Conservation (phyloP, 495 filamentous ascomycete genomes). For the Bacidia rubella region DNA sequence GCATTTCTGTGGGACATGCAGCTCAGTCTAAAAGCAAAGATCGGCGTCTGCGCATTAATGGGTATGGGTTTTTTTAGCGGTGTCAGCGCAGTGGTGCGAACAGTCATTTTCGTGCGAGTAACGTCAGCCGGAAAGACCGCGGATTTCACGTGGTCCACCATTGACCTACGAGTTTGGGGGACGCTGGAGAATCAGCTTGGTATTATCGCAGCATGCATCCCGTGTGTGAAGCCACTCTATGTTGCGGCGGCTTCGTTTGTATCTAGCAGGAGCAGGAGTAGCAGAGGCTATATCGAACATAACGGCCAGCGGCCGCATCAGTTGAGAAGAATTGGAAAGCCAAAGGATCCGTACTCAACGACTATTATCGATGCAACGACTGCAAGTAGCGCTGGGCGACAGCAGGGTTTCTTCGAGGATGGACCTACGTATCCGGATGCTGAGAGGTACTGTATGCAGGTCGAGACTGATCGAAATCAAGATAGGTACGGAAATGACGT, state of each 20-base stretch:
- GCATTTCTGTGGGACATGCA: constrained; percentile 12
- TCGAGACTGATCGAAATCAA: too few relatives aligned
- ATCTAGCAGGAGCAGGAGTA: too few relatives aligned
- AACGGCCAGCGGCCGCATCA: too few relatives aligned
- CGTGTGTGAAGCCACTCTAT: constrained; percentile 27
- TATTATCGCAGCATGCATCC: constrained; percentile 33
- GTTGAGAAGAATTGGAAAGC: too few relatives aligned
- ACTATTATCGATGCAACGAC: too few relatives aligned
- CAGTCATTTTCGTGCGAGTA: not conserved
- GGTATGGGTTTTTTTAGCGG: constrained; percentile 8
- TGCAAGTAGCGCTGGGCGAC: too few relatives aligned
- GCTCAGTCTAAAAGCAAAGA: constrained; percentile 2
- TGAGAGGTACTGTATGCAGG: too few relatives aligned
- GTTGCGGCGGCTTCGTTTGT: not conserved
- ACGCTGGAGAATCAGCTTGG: constrained; percentile 28
- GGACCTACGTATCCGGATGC: too few relatives aligned
- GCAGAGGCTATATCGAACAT: too few relatives aligned
- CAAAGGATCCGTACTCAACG: too few relatives aligned
- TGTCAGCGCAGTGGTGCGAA: constrained; percentile 3
- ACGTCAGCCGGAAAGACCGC: not conserved
- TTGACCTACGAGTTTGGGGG: not conserved
- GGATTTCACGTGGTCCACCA: not conserved
- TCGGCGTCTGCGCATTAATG: constrained; percentile 9
- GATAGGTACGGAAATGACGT: too few relatives aligned
- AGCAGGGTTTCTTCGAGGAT: too few relatives aligned